Conservation (phyloP, 1,284 basidiomycete species). For the Apiotrichum siamense region DNA sequence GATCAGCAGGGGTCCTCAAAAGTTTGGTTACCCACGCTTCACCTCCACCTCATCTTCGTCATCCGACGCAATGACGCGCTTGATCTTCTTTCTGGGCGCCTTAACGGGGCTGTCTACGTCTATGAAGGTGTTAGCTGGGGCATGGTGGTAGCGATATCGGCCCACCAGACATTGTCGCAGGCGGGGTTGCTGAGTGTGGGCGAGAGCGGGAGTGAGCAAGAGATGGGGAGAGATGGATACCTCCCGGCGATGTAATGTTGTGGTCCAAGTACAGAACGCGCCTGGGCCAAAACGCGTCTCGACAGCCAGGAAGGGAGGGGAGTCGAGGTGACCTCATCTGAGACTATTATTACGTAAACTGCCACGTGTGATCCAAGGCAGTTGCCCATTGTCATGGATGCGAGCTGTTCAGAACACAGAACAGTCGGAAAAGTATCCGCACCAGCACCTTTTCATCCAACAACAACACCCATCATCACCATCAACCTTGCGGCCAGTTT, state of each 20-base stretch:
- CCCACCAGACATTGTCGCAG: conserved; percentile 20
- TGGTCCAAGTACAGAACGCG: too few relatives aligned
- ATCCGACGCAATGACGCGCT: conserved; percentile 61
- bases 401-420: neutral
- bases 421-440: neutral
- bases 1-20: neutral
- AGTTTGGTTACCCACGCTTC: conserved; percentile 15
- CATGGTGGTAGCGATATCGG: neutral
- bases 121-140: conserved; percentile 7
- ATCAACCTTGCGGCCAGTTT: too few relatives aligned
- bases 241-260: neutral
- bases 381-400: neutral
- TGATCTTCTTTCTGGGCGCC: conserved; percentile 50
- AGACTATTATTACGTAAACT: neutral
- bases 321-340: neutral
- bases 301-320: neutral
- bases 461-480: neutral
- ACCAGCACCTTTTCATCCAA: neutral
- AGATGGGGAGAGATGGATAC: neutral
- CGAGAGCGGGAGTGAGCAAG: neutral
- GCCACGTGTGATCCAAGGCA: neutral
- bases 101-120: conserved; percentile 25
- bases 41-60: conserved; percentile 52
- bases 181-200: too few relatives aligned
- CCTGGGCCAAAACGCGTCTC: too few relatives aligned